Base-by-base conservation (phyloP, 352 stramenopile genomes). In the Globisporangium spinosum region DNA sequence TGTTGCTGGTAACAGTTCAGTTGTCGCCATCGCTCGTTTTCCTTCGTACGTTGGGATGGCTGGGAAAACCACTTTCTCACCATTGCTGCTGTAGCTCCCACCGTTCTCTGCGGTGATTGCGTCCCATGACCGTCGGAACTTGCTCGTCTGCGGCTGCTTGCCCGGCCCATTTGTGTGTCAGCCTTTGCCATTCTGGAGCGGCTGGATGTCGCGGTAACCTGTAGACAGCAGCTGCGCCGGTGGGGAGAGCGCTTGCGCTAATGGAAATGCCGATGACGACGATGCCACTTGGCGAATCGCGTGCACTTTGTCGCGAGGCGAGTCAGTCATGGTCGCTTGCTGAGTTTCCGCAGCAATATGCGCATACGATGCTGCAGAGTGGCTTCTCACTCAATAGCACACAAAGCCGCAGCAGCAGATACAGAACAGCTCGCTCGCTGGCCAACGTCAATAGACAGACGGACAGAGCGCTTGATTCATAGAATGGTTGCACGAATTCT, bases 181-280 rank as follows among this genome's bases (percentile, higher is more conserved):
- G 10, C 80, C 80, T 70, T 83, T 74, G 58, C 81, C 83, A 29
- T 82, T 85, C 34, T 88, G 81, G 70, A 91, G 82, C 9, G 78
- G 83, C 54, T 89, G 80, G n/a, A 91, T 79, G 59, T 89, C 80
- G 47, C 82, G 80, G 62, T 90, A 90, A 0, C 83, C 83, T 2
- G 77, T 89, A 1, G 83, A 82, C 40, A 89, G 62, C 1, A 89
- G 65, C 32, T 83, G 77, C 29, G 87, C 77, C 45, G 90, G 77
- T n/a, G 83, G 83, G 1, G 83, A 91, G 7, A 89, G 63, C 32
- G 58, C 62, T n/a, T 62, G 64, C 23, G 32, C 23, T 27, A 40
- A 15, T 22, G 58, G 27, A 32, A 4, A 8, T 32, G 29, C 29
- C 4, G 29, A 32, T 32, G 64, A 40, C 8, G 64, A 47, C 23